Evolutionary conservation across 148 eudicot genomes (phyloP).

Genomic region (Diospyros lotus): DNA sequence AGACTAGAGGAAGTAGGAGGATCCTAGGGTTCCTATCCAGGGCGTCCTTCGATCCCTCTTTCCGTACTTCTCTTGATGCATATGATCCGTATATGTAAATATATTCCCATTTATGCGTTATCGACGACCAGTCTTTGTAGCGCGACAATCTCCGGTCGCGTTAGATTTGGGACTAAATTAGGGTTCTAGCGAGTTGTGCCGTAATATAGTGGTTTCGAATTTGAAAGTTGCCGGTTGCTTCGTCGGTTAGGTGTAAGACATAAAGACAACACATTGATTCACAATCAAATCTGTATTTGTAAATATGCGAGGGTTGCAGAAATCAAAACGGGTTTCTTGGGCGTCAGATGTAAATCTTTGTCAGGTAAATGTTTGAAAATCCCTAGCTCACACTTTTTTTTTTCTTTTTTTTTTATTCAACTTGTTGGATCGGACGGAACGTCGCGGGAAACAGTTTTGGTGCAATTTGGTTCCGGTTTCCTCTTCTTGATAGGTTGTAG

Average conservation of each 20-base stretch:
- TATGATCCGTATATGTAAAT: neutral
- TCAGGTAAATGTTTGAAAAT: conserved; percentile 47
- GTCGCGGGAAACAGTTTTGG: neutral
- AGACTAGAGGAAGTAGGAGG: conserved; percentile 27
- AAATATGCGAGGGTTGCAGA: conserved; percentile 62
- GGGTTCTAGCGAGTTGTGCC: neutral
- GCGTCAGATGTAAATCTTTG: conserved; percentile 70
- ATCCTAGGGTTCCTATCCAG: conserved; percentile 18
- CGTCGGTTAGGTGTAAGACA: conserved; percentile 3
- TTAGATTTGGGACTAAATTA: conserved; percentile 5
- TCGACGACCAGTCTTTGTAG: neutral
- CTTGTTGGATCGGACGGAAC: neutral
- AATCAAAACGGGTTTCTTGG: conserved; percentile 75
- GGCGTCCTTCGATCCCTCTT: conserved; percentile 18
- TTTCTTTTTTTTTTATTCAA: neutral
- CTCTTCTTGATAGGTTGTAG: neutral
- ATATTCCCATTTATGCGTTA: neutral
- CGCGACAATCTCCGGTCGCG: neutral
- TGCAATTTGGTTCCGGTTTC: neutral
- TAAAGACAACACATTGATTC: neutral
- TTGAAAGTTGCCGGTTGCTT: neutral
- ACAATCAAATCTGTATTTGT: conserved; percentile 18
- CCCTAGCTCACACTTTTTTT: neutral
- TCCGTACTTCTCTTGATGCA: neutral
- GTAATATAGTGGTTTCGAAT: conserved; percentile 3